Percentiles rank a stretch among this genome's conserved stretches.
Evolutionary conservation across 1,284 basidiomycete species (phyloP).

Genomic region (Tilletia setariae): DNA sequence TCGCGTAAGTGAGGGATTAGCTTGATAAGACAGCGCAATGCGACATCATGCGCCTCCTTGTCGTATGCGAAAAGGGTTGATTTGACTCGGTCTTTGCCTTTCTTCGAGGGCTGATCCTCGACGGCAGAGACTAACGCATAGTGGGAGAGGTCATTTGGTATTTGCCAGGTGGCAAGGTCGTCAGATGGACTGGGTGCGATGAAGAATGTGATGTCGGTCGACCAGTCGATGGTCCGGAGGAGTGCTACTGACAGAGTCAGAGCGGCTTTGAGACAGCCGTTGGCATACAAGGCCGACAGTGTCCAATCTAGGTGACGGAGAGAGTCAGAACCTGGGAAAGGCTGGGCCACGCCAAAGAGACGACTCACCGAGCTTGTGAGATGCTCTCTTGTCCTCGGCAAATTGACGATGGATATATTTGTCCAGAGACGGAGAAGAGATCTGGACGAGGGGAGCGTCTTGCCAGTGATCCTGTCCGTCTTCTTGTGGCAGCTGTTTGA

Average conservation of each 20-base stretch:
- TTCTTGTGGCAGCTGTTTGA: background rate
- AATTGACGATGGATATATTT: background rate
- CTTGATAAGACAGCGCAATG: background rate
- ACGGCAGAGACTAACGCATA: background rate
- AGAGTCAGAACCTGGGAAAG: background rate
- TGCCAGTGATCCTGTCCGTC: background rate
- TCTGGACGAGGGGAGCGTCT: background rate
- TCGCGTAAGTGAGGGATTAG: background rate
- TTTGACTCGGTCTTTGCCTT: background rate
- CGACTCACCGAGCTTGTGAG: conserved; percentile 12
- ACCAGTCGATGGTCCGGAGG: background rate
- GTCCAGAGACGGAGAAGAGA: background rate
- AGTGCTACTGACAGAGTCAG: background rate
- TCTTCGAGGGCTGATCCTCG: background rate
- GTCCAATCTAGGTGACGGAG: conserved; percentile 5
- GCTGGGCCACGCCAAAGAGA: background rate
- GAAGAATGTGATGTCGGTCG: background rate
- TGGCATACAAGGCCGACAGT: background rate
- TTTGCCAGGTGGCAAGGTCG: background rate
- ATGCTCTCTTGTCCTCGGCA: background rate
- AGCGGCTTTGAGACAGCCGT: background rate
- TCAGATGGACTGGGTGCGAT: background rate
- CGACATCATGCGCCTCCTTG: background rate
- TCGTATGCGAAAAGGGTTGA: background rate
- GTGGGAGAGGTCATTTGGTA: background rate